Percentiles rank a stretch among this genome's conserved stretches.
Conservation (phyloP, 2,329 filamentous ascomycete species). For the Neoascochyta sp. region DNA sequence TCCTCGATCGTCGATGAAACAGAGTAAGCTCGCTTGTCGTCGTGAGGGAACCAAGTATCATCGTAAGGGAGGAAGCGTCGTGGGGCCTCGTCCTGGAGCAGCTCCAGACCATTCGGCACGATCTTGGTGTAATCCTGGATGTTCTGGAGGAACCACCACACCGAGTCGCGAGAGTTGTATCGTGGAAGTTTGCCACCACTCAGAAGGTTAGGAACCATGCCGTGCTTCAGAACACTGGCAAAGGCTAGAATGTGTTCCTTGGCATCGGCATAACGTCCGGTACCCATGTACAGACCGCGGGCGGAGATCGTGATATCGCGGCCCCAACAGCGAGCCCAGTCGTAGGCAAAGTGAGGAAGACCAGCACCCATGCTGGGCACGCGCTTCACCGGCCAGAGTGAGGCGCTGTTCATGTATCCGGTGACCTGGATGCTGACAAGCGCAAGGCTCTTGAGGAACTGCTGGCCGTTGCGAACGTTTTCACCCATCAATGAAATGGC, state of each 20-base stretch:
- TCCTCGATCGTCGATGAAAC: conserved; percentile 79
- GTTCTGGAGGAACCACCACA: conserved; percentile 97
- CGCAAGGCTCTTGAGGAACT: conserved; percentile 81
- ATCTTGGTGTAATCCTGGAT: conserved; percentile 89
- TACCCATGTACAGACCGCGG: conserved; percentile 85
- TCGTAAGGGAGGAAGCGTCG: conserved; percentile 92
- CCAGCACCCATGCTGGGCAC: conserved; percentile 89
- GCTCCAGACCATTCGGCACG: conserved; percentile 68
- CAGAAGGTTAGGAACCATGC: conserved; percentile 94
- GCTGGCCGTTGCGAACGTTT: conserved; percentile 75
- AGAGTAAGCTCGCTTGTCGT: conserved; percentile 83
- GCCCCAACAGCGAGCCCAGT: conserved; percentile 97
- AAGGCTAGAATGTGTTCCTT: conserved; percentile 94
- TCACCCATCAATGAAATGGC: conserved; percentile 74
- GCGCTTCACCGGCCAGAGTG: conserved; percentile 77
- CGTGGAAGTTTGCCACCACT: conserved; percentile 79
- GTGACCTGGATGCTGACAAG: conserved; percentile 92
- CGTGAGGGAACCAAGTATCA: conserved; percentile 83
- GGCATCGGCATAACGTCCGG: conserved; percentile 81
- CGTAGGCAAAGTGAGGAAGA: conserved; percentile 85
- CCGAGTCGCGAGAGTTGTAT: conserved; percentile 93
- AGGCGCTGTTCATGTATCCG: conserved; percentile 83
- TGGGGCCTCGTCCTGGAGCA: conserved; percentile 74
- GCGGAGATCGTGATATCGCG: conserved; percentile 96
- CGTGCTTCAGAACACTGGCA: conserved; percentile 93